These are phyloP conservation scores for Nasturtium officinale DNA, from an alignment of 345 rosid genomes.

Conservation along the genomic window DNA sequence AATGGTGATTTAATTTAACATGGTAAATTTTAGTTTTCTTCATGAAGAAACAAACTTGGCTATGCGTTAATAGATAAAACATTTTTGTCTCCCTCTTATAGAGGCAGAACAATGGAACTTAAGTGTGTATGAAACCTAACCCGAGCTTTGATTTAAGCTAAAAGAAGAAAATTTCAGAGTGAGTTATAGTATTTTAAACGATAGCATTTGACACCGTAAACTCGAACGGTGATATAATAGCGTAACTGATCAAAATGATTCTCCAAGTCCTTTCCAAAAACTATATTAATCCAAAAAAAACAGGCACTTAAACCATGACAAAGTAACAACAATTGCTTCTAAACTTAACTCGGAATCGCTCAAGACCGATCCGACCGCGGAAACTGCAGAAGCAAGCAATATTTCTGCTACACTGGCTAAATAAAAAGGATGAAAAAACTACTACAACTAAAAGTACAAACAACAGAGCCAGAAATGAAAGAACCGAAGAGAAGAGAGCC, in stretches of 20 bases:
- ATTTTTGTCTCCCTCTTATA: too few relatives aligned
- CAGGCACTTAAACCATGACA: constrained; percentile 6
- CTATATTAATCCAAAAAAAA: constrained; percentile 1
- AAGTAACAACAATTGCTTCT: constrained; percentile 16
- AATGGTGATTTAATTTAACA: background rate
- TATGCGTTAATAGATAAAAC: too few relatives aligned
- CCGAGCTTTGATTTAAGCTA: background rate
- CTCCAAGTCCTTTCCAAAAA: background rate
- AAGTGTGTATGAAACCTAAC: too few relatives aligned
- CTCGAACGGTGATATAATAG: too few relatives aligned
- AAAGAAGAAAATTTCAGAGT: background rate
- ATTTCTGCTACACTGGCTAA: background rate
- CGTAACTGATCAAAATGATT: background rate
- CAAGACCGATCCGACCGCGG: background rate
- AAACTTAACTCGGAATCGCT: background rate
- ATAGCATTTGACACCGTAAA: background rate
- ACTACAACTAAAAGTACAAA: constrained; percentile 31
- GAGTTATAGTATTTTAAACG: too few relatives aligned
- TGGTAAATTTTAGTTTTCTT: background rate
- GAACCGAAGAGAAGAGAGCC: constrained; percentile 30
- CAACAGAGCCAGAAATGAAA: constrained; percentile 29
- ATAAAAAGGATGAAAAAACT: constrained; percentile 10
- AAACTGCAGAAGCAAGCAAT: background rate
- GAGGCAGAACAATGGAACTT: too few relatives aligned
- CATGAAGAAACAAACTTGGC: background rate